A percentile compares a stretch with the other conserved stretches of the same genome.
These are phyloP conservation scores for Saccharomyces hybrid DNA, from an alignment of 1,139 yeast species.

Conservation along the genomic window DNA sequence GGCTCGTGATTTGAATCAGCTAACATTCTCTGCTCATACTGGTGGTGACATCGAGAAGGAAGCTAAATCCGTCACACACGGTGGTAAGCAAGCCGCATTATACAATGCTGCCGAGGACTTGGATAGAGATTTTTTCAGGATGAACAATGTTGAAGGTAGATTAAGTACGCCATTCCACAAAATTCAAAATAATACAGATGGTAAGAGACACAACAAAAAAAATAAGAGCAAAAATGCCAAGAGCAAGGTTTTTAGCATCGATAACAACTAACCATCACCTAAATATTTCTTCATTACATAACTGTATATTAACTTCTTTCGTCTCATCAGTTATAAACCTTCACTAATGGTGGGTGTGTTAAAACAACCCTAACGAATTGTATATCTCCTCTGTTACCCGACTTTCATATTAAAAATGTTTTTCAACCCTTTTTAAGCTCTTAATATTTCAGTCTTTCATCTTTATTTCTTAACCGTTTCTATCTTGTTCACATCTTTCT, in stretches of 20 bases:
- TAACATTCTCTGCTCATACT: slow-evolving; percentile 76
- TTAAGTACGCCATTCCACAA: slow-evolving; percentile 69
- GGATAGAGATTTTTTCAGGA: slow-evolving; percentile 74
- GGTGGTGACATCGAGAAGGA: slow-evolving; percentile 39
- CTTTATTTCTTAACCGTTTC: neutral
- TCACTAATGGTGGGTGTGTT: no score
- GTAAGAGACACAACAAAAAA: slow-evolving; percentile 71
- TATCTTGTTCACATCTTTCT: neutral
- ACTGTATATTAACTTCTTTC: slow-evolving; percentile 3
- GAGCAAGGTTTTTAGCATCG: slow-evolving; percentile 12
- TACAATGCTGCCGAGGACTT: slow-evolving; percentile 71
- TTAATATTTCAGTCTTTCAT: no score
- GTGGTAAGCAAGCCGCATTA: slow-evolving; percentile 77
- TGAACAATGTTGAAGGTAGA: slow-evolving; percentile 57
- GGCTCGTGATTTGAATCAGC: slow-evolving; percentile 57
- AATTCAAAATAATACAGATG: slow-evolving; percentile 31
- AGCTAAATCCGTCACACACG: slow-evolving; percentile 46
- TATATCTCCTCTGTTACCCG: neutral
- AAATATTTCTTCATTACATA: neutral
- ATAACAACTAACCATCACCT: neutral
- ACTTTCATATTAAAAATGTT: no score
- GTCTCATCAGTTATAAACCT: neutral
- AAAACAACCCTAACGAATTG: neutral
- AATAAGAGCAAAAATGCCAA: slow-evolving; percentile 69
- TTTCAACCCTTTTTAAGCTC: no score